Evolutionary conservation across 179 eudicot genomes (phyloP).

Genomic region (Carnegiea gigantea): DNA sequence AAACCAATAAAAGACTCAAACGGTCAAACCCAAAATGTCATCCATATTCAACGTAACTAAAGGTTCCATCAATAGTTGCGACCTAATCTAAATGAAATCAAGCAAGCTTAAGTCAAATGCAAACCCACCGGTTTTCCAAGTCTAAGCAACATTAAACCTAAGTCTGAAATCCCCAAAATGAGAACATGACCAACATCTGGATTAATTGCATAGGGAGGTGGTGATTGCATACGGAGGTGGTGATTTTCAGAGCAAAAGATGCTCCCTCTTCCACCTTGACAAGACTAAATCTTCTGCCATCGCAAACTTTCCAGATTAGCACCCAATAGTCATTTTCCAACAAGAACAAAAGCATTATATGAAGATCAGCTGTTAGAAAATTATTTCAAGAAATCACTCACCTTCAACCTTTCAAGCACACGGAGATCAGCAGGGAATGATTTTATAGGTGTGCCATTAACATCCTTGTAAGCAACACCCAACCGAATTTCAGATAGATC

Average conservation of each 20-base stretch:
- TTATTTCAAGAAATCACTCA: constrained; percentile 21
- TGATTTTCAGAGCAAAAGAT: not conserved
- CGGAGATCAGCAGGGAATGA: constrained; percentile 84
- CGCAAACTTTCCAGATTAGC: not conserved
- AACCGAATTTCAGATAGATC: constrained; percentile 79
- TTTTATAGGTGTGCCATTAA: constrained; percentile 59
- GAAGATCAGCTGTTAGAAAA: not conserved
- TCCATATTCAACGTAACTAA: no score
- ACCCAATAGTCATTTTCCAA: not conserved
- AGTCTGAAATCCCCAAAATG: not conserved
- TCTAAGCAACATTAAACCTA: not conserved
- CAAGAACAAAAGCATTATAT: not conserved
- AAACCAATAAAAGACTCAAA: no score
- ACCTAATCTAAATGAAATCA: no score
- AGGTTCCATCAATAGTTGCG: no score
- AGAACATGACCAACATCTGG: not conserved
- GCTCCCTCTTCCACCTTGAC: not conserved
- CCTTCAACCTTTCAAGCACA: constrained; percentile 80
- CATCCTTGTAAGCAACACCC: constrained; percentile 79
- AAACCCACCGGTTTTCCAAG: not conserved
- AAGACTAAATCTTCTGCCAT: not conserved
- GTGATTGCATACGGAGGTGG: not conserved
- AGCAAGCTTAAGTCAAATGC: no score
- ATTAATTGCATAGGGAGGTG: not conserved
- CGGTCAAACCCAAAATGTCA: no score